Evolutionary conservation across 768 basidiomycete species (phyloP).

Genomic region (Calocera viscosa): DNA sequence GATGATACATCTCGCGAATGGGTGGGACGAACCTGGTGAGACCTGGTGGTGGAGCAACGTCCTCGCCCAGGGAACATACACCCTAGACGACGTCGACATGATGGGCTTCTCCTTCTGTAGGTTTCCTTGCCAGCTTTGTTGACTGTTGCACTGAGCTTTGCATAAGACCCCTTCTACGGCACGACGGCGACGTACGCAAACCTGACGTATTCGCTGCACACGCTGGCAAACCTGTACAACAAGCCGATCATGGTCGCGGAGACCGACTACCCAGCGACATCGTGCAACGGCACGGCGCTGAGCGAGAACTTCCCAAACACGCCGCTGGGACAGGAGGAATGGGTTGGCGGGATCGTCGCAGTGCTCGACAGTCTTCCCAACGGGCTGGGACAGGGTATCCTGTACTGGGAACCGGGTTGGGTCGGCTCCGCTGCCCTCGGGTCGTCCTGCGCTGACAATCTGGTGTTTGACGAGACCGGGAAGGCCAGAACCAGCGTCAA

Average conservation of each 20-base stretch:
- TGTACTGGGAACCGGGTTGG: conserved; percentile 62
- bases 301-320: conserved; percentile 40
- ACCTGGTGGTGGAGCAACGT: conserved; percentile 41
- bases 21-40: conserved; percentile 40
- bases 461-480: background rate
- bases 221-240: conserved; percentile 36
- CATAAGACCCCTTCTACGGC: conserved; percentile 11
- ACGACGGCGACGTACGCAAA: conserved; percentile 37
- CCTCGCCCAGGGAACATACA: conserved; percentile 39
- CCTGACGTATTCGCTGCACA: conserved; percentile 40
- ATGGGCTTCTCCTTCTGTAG: conserved; percentile 48
- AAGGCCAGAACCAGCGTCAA: background rate
- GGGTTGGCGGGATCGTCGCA: conserved; percentile 40
- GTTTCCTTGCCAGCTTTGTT: background rate
- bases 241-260: conserved; percentile 53
- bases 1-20: conserved; percentile 50
- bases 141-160: background rate
- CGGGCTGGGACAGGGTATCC: conserved; percentile 28
- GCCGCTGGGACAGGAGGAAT: conserved; percentile 40
- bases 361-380: conserved; percentile 33
- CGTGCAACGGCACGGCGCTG: conserved; percentile 34
- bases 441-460: conserved; percentile 21
- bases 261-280: conserved; percentile 46
- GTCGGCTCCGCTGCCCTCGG: conserved; percentile 39
- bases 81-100: conserved; percentile 39